Evolutionary conservation across 169 alveolate species (phyloP).

Genomic region (Eimeria maxima): DNA sequence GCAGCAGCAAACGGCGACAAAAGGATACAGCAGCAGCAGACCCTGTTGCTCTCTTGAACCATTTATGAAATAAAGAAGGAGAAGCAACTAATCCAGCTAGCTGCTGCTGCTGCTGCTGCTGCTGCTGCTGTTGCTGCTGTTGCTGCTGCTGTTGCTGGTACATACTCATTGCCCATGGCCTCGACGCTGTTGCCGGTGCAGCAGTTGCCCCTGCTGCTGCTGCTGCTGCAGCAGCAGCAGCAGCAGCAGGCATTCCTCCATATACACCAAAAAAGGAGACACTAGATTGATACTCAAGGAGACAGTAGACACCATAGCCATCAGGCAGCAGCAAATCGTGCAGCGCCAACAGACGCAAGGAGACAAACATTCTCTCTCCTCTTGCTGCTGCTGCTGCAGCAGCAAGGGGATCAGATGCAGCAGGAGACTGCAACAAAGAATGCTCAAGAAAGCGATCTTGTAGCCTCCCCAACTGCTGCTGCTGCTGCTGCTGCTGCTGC

Average conservation of each 20-base stretch:
- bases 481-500: slow-evolving; percentile 14
- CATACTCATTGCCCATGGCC: not conserved
- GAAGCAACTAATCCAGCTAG: not conserved
- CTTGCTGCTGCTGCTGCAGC: not conserved
- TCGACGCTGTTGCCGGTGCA: not conserved
- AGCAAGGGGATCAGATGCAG: not conserved
- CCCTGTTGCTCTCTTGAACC: not conserved
- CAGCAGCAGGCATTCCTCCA: not conserved
- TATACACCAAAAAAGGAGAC: slow-evolving; percentile 24
- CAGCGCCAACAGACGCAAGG: slow-evolving; percentile 25
- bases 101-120: slow-evolving; percentile 57
- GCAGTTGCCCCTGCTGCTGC: not conserved
- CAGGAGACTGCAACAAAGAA: not conserved
- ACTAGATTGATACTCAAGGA: slow-evolving; percentile 9
- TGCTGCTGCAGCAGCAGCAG: slow-evolving; percentile 38
- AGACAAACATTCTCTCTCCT: not conserved
- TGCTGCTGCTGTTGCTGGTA: not conserved
- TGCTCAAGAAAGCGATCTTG: too few species aligned
- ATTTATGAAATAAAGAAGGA: slow-evolving; percentile 7
- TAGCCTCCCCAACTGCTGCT: not conserved
- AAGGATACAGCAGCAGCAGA: not conserved
- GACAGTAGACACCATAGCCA: slow-evolving; percentile 16
- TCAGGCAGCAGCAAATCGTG: slow-evolving; percentile 56
- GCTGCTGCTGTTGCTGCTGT: not conserved
- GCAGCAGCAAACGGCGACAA: slow-evolving; percentile 25